Percentiles rank a stretch among this genome's conserved stretches.
Evolutionary conservation across 192 early-diverging fungal species (phyloP).

Genomic region (Coemansia sp.): DNA sequence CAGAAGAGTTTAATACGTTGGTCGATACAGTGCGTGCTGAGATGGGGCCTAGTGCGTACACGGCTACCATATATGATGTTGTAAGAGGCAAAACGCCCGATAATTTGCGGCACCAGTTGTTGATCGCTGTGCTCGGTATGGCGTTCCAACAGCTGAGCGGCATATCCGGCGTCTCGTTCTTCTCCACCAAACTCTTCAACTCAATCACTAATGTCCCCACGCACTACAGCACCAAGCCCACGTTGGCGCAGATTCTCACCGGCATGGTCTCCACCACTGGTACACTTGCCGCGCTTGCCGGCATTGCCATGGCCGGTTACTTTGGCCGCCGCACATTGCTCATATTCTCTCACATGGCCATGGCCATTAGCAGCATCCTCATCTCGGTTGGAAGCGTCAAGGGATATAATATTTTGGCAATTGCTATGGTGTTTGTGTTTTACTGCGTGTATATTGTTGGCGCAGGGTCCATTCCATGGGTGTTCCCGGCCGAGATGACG

Average conservation of each 20-base stretch:
- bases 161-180: conserved; percentile 78
- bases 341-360: conserved; percentile 58
- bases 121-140: conserved; percentile 60
- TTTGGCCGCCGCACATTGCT: conserved; percentile 67
- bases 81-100: conserved; percentile 55
- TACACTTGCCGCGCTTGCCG: conserved; percentile 14
- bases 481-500: conserved; percentile 67
- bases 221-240: conserved; percentile 21
- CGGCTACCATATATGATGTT: conserved; percentile 42
- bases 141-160: conserved; percentile 75
- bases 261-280: conserved; percentile 26
- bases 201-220: conserved; percentile 10
- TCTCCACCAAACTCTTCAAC: conserved; percentile 70
- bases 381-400: conserved; percentile 59
- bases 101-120: conserved; percentile 58
- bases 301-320: conserved; percentile 58
- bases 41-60: conserved; percentile 13
- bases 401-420: conserved; percentile 46
- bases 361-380: conserved; percentile 57
- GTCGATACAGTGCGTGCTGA: conserved; percentile 31
- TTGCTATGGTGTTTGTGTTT: conserved; percentile 65
- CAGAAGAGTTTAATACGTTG: conserved; percentile 58
- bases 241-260: conserved; percentile 35
- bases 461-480: conserved; percentile 75
- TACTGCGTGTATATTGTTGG: conserved; percentile 70